phyloP scores from a whole-genome alignment of 306 rosid species.

The Carpinus viminea region DNA sequence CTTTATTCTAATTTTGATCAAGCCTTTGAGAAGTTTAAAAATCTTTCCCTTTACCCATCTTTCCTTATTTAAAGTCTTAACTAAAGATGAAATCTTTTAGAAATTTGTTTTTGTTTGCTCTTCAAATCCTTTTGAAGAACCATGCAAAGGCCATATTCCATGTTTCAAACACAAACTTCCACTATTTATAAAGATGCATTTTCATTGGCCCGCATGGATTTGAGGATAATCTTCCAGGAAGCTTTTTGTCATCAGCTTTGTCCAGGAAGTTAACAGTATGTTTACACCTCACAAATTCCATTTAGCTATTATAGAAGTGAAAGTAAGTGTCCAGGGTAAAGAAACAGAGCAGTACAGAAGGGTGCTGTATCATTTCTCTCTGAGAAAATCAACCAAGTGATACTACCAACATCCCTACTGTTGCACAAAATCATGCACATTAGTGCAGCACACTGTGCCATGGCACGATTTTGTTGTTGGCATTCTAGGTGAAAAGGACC shows the following conservation, averaged over 20 bases:
- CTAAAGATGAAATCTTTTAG: not conserved
- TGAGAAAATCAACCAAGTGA: too few relatives aligned
- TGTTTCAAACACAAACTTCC: constrained; percentile 1
- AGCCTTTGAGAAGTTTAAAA: constrained; percentile 16
- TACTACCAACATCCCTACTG: not conserved
- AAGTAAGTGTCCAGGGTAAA: not conserved
- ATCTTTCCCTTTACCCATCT: constrained; percentile 16
- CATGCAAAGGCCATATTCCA: not conserved
- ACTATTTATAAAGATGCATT: not conserved
- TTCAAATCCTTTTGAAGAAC: not conserved
- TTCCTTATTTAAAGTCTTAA: not conserved
- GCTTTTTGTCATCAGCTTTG: not conserved
- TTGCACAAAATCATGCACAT: constrained; percentile 1
- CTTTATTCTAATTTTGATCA: constrained; percentile 27
- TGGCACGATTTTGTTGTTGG: not conserved
- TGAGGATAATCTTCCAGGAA: constrained; percentile 6
- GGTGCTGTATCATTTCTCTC: not conserved
- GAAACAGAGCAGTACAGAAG: not conserved
- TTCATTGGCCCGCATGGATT: constrained; percentile 3
- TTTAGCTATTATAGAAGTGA: not conserved
- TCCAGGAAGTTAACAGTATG: not conserved
- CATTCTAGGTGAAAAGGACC: constrained; percentile 1
- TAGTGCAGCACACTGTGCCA: constrained; percentile 12
- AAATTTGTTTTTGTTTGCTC: not conserved
- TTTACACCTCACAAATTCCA: not conserved